Base-by-base conservation (phyloP, 495 filamentous ascomycete genomes). In the Penicillium paradoxum region DNA sequence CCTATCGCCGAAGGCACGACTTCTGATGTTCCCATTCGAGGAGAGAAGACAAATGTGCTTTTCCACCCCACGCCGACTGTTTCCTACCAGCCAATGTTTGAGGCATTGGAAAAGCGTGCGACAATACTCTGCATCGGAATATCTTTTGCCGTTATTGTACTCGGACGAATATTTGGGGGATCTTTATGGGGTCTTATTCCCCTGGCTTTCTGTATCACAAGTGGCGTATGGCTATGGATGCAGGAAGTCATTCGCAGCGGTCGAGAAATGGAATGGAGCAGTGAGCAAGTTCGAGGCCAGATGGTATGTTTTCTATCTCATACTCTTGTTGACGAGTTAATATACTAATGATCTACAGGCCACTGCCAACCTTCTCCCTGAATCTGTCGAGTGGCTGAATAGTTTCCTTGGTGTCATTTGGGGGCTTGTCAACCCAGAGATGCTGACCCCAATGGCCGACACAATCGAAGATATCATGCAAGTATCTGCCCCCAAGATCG, bases 371-470 rank as follows among this genome's bases (percentile, higher is more conserved):
- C 73, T 97, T 4, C 85, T 97, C 10, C 92, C 92, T 0, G 92
- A 97, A 68, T 92, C 87, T 1, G 91, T 95, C 3, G 87, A 90
- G 72, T 97, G 92, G 92, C 83, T 97, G 82, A 97, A 97, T 64
- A 89, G 83, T 0, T 79, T 93, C 33, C 64, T 97, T 13, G 79
- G 79, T 0, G 77, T 95, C 41, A 73, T 91, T 11, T 97, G 92
- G 91, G 88, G 89, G 2, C 71, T 96, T 1, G 81, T 96, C 50
- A 91, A 97, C 58, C 92, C 92, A 0, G 92, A 96, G 1, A 95
- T 97, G 90, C 88, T 97, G 60, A 75, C 78, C 8, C 80, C 82
- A 0, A 74, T 88, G 22, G 84, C 83, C 17, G 84, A 89, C 64
- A 83, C 83, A 0, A 80, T 91, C 10, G 89, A 91, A 68, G 92